phyloP scores from a whole-genome alignment of 768 basidiomycete genomes.

The Kwoniella europaea region DNA sequence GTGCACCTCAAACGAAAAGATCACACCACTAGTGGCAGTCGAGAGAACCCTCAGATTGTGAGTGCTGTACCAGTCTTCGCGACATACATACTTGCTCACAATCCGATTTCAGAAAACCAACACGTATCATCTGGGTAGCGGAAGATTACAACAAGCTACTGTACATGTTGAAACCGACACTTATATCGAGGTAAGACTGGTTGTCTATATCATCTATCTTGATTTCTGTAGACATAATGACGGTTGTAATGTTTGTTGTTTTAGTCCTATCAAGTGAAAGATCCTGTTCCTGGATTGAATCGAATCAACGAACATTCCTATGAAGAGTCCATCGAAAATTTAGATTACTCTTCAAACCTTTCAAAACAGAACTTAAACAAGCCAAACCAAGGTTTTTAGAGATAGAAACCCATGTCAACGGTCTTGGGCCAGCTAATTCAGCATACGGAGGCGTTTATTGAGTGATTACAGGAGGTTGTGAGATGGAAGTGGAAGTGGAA shows the following conservation, averaged over 20 bases:
- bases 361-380: constrained; percentile 5
- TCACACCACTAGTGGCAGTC: constrained; percentile 1
- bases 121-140: constrained; percentile 10
- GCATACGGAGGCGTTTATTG: too few relatives aligned
- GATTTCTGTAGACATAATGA: too few relatives aligned
- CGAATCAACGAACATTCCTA: not conserved
- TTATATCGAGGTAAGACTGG: constrained; percentile 20
- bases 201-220: too few relatives aligned
- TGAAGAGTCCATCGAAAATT: constrained; percentile 7
- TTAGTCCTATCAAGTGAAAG: constrained; percentile 2
- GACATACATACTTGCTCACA: not conserved
- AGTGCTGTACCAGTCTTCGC: not conserved
- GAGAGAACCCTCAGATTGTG: not conserved
- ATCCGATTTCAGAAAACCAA: constrained; percentile 9
- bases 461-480: too few relatives aligned
- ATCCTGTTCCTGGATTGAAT: not conserved
- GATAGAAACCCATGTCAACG: too few relatives aligned
- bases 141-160: constrained; percentile 22
- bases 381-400: not conserved
- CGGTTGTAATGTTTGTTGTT: too few relatives aligned
- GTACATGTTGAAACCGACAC: constrained; percentile 23
- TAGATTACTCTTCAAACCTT: constrained; percentile 10
- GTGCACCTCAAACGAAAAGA: constrained; percentile 13
- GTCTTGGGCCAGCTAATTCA: too few relatives aligned
- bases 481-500: too few relatives aligned